phyloP scores from a whole-genome alignment of 192 early-diverging fungal species.

The Umbelopsis ramanniana region DNA sequence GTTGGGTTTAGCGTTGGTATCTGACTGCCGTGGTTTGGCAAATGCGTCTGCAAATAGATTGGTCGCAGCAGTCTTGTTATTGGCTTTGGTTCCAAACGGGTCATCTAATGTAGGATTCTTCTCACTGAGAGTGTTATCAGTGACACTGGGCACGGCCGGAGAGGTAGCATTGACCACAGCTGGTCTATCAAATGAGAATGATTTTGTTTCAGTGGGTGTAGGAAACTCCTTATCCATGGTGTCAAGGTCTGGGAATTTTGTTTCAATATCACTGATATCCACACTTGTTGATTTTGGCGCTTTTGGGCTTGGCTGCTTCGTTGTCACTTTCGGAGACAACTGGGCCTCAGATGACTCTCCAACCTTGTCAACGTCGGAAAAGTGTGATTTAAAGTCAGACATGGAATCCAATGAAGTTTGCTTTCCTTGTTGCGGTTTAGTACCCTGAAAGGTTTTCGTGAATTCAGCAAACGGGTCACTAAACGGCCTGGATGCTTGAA shows the following conservation, averaged over 20 bases:
- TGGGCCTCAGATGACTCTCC: not conserved
- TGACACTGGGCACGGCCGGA: not conserved
- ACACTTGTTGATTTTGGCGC: constrained; percentile 10
- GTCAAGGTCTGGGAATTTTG: constrained; percentile 42
- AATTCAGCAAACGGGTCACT: constrained; percentile 32
- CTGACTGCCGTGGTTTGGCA: not conserved
- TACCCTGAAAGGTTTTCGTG: constrained; percentile 16
- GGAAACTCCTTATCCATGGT: constrained; percentile 41
- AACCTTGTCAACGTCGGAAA: constrained; percentile 2
- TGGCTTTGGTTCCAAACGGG: not conserved
- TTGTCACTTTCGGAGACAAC: not conserved
- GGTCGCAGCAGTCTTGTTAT: not conserved
- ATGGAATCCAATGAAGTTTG: constrained; percentile 14
- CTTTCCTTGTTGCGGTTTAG: not conserved
- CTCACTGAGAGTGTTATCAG: not conserved
- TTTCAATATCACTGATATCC: constrained; percentile 42
- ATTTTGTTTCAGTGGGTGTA: constrained; percentile 17
- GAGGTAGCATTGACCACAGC: not conserved
- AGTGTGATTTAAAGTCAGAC: constrained; percentile 5
- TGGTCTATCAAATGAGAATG: constrained; percentile 4
- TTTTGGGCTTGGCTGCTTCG: not conserved
- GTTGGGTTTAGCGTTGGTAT: constrained; percentile 1
- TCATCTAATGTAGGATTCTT: not conserved
- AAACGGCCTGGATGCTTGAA: not conserved
- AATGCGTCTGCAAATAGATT: constrained; percentile 11